Percentiles rank a stretch among this genome's conserved stretches.
Conservation (phyloP, 768 basidiomycete genomes). For the Lepiota venenata region DNA sequence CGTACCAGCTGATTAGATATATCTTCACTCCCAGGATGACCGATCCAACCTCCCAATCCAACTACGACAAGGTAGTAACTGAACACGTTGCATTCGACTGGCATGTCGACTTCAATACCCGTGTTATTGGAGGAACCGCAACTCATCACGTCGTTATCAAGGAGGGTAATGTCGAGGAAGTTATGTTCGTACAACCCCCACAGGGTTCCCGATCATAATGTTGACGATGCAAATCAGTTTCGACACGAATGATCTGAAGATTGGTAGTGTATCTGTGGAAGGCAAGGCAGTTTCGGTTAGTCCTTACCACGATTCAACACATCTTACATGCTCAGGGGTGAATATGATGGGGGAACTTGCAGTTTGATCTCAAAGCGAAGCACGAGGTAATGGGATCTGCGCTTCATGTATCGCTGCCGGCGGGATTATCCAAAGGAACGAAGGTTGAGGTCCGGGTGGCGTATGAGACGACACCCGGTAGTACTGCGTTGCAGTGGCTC, state of each 20-base stretch:
- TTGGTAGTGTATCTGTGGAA: conserved; percentile 51
- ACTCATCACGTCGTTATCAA: conserved; percentile 58
- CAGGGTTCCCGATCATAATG: background rate
- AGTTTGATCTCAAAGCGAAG: conserved; percentile 54
- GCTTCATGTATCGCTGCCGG: conserved; percentile 54
- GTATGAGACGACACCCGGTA: conserved; percentile 72
- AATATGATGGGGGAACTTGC: background rate
- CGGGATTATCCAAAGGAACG: conserved; percentile 37
- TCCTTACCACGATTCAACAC: conserved; percentile 4
- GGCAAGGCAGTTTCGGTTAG: conserved; percentile 46
- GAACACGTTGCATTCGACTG: conserved; percentile 74
- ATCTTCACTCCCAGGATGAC: background rate
- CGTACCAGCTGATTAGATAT: background rate
- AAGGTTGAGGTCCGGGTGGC: conserved; percentile 51
- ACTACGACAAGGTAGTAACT: conserved; percentile 66
- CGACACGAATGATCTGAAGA: conserved; percentile 69
- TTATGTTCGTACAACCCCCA: conserved; percentile 43
- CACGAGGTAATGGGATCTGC: conserved; percentile 79
- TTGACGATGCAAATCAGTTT: conserved; percentile 39
- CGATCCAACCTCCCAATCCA: conserved; percentile 79
- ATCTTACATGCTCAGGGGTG: conserved; percentile 28
- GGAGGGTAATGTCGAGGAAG: conserved; percentile 49
- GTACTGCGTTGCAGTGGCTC: conserved; percentile 86
- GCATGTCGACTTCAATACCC: conserved; percentile 66
- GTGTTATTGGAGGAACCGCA: conserved; percentile 62